Evolutionary conservation across 1,284 basidiomycete species (phyloP).

Genomic region (Boletus sp.): DNA sequence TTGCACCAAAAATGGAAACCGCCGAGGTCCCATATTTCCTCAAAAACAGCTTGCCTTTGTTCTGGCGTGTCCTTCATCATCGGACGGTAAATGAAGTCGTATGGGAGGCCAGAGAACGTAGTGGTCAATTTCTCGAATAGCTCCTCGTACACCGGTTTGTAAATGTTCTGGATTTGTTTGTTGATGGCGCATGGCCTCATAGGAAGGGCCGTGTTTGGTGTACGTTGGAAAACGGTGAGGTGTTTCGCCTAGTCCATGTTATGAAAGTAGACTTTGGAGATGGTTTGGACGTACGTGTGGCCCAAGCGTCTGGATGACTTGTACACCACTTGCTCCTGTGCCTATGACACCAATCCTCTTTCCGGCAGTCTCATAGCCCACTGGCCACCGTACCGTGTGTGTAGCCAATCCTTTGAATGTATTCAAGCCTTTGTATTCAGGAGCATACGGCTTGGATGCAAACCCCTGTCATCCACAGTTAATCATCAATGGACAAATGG

Average conservation of each 20-base stretch:
- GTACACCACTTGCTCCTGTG: slow-evolving; percentile 20
- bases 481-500: background rate
- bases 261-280: background rate
- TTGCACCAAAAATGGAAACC: slow-evolving; percentile 16
- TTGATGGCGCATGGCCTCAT: slow-evolving; percentile 11
- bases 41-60: slow-evolving; percentile 12
- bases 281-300: slow-evolving; percentile 11
- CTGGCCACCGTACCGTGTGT: slow-evolving; percentile 16
- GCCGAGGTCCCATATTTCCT: slow-evolving; percentile 13
- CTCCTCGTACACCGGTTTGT: slow-evolving; percentile 13
- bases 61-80: slow-evolving; percentile 17
- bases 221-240: slow-evolving; percentile 23
- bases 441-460: slow-evolving; percentile 15
- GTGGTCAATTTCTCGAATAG: slow-evolving; percentile 15
- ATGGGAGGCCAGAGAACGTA: slow-evolving; percentile 9
- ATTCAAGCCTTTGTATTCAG: slow-evolving; percentile 12
- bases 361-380: slow-evolving; percentile 10
- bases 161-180: slow-evolving; percentile 17
- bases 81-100: slow-evolving; percentile 9
- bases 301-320: slow-evolving; percentile 17
- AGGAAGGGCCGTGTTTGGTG: slow-evolving; percentile 16
- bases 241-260: slow-evolving; percentile 9
- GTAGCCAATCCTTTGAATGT: slow-evolving; percentile 9
- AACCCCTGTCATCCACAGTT: slow-evolving; percentile 6
- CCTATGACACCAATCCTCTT: slow-evolving; percentile 21